Conservation (phyloP, 805 yeast species). For the Candida railenensis region DNA sequence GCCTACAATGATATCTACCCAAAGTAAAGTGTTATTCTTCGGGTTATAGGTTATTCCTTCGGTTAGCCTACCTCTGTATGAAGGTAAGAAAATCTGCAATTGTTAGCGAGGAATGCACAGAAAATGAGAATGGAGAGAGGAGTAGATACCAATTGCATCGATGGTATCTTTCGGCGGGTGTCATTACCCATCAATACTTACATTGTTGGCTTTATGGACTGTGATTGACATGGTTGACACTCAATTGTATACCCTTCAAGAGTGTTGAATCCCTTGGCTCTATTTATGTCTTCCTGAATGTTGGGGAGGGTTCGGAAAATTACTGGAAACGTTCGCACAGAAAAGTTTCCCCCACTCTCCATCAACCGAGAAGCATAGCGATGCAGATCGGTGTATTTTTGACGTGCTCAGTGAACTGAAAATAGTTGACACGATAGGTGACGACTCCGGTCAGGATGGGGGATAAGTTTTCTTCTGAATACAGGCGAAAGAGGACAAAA, state of each 20-base stretch:
- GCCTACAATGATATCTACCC: slow-evolving; percentile 43
- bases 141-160: too few species aligned
- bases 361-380: too few species aligned
- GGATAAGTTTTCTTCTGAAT: too few species aligned
- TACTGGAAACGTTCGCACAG: neutral
- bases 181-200: too few species aligned
- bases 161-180: too few species aligned
- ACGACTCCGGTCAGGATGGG: too few species aligned
- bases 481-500: too few species aligned
- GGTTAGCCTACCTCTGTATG: slow-evolving; percentile 48
- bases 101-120: slow-evolving; percentile 1
- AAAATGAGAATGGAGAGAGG: neutral
- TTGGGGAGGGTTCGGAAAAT: neutral
- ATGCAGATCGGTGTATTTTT: too few species aligned
- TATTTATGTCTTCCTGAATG: neutral
- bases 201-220: neutral
- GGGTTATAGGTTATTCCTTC: slow-evolving; percentile 70
- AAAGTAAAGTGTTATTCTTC: slow-evolving; percentile 49
- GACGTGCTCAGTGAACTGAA: too few species aligned
- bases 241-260: neutral
- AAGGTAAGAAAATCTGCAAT: slow-evolving; percentile 15
- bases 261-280: neutral
- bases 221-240: neutral
- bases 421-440: neutral
- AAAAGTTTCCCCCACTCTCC: neutral